These are phyloP conservation scores for Yamadazyma endophytica DNA, from an alignment of 805 yeast genomes.

Conservation along the genomic window DNA sequence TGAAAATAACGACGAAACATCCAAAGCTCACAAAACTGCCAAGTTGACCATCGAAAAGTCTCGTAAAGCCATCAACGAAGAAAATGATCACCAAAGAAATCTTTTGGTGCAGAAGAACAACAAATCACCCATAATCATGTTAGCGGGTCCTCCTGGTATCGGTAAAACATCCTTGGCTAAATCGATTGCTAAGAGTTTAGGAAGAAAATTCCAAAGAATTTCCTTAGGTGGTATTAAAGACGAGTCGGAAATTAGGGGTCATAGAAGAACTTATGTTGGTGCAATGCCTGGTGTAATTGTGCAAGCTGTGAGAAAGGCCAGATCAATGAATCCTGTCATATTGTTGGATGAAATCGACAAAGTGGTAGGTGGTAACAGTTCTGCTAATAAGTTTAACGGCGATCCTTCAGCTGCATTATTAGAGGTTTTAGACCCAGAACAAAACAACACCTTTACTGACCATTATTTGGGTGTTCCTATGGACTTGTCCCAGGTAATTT, in stretches of 20 bases:
- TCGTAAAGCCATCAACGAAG: slow-evolving; percentile 9
- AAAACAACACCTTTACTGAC: slow-evolving; percentile 70
- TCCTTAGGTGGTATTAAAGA: slow-evolving; percentile 87
- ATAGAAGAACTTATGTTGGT: slow-evolving; percentile 86
- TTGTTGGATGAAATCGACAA: slow-evolving; percentile 85
- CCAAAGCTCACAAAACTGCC: slow-evolving; percentile 20
- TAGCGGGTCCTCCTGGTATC: slow-evolving; percentile 93
- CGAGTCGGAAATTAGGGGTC: slow-evolving; percentile 88
- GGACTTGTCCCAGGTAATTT: slow-evolving; percentile 75
- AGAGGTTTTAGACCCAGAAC: slow-evolving; percentile 90
- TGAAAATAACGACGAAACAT: slow-evolving; percentile 34
- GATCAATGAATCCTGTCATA: slow-evolving; percentile 78
- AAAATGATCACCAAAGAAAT: slow-evolving; percentile 5
- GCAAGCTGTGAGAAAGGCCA: slow-evolving; percentile 71
- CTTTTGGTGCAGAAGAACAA: slow-evolving; percentile 25
- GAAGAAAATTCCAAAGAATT: slow-evolving; percentile 71
- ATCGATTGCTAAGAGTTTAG: slow-evolving; percentile 71
- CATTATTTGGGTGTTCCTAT: slow-evolving; percentile 84
- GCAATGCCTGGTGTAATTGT: slow-evolving; percentile 85
- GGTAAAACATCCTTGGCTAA: slow-evolving; percentile 87
- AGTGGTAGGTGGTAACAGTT: slow-evolving; percentile 51
- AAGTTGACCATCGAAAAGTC: slow-evolving; percentile 14
- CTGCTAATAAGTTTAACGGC: slow-evolving; percentile 53
- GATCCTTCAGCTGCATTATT: slow-evolving; percentile 88
- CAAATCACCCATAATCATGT: slow-evolving; percentile 70